Evolutionary conservation across 768 basidiomycete genomes (phyloP), one percentile per base, ranked within the genome.

Genomic region (Amanita rubescens): DNA sequence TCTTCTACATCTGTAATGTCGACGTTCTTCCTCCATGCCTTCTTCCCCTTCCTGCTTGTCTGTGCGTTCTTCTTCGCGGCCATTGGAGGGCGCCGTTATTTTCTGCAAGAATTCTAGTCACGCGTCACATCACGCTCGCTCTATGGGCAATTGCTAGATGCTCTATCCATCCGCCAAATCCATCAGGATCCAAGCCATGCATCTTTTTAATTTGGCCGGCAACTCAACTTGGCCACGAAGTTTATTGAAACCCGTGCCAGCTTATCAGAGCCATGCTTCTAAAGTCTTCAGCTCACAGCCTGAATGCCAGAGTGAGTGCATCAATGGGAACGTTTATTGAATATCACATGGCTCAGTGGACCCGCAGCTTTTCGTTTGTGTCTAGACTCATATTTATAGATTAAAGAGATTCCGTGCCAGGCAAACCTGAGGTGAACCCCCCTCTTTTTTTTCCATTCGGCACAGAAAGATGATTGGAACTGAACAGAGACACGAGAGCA

Each of bases 11-110:
- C 83, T 22, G 81, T 79, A 47, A 95, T 78, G 65, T 95, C 84
- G 49, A 95, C 84, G 67, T 96, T 90, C 72, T 96, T 95, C 65
- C 94, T 71, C 94, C 94, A 95, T 44, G 93, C 82, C 53, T 80
- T 82, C 67, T 95, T 95, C n/a, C 92, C 90, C 67, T 92, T 95
- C 54, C 93, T 73, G 60, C 85, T 89, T 0, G 82, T 67, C 66
- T n/a, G n/a, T n/a, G 5, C 49, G 39, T 48, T 67, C 58, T 56
- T 65, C 45, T 49, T 53, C 11, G 20, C 30, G 2, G 17, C 20
- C 42, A 5, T 44, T 17, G 25, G 33, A 10, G 5, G 7, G n/a
- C 20, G 17, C 4, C 4, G 48, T 20, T 5, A 47, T 11, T 46
- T 15, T 47, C n/a, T n/a, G n/a, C n/a, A n/a, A n/a, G n/a, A n/a